Evolutionary conservation across 495 filamentous ascomycete species (phyloP).

Genomic region (Podospora fimiseda): DNA sequence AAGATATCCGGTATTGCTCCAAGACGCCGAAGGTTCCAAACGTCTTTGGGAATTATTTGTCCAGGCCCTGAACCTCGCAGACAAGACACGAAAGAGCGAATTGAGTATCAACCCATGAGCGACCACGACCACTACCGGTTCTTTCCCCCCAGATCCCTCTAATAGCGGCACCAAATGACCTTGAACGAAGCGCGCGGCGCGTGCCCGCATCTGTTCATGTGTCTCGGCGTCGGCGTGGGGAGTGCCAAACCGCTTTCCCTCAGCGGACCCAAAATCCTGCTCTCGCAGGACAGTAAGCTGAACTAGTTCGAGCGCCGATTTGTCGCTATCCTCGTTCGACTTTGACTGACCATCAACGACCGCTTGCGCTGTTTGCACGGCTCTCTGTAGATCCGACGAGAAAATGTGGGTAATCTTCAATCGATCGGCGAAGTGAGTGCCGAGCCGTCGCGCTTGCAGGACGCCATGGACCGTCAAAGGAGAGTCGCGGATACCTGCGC

Average conservation of each 20-base stretch:
- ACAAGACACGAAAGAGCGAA: slow-evolving; percentile 56
- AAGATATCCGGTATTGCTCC: slow-evolving; percentile 41
- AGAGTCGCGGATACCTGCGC: slow-evolving; percentile 75
- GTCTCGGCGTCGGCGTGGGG: slow-evolving; percentile 42
- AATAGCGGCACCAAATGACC: slow-evolving; percentile 53
- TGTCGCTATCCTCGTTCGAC: background rate
- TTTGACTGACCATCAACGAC: slow-evolving; percentile 48
- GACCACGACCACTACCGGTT: slow-evolving; percentile 54
- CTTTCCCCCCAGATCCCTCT: slow-evolving; percentile 19
- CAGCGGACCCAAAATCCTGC: slow-evolving; percentile 64
- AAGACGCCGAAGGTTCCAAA: slow-evolving; percentile 22
- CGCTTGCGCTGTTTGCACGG: slow-evolving; percentile 61
- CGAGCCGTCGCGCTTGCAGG: slow-evolving; percentile 64
- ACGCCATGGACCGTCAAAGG: slow-evolving; percentile 74
- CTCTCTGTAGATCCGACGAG: slow-evolving; percentile 72
- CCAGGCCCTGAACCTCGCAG: slow-evolving; percentile 28
- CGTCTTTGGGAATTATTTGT: background rate
- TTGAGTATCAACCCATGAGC: slow-evolving; percentile 76
- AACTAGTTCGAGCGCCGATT: slow-evolving; percentile 28
- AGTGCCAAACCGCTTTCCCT: slow-evolving; percentile 50
- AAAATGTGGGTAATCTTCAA: slow-evolving; percentile 56
- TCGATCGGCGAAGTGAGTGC: slow-evolving; percentile 47
- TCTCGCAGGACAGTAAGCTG: slow-evolving; percentile 55
- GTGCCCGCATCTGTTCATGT: slow-evolving; percentile 55
- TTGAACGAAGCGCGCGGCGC: slow-evolving; percentile 59